phyloP scores from a whole-genome alignment of 768 basidiomycete genomes.

The Obba rivulosa region DNA sequence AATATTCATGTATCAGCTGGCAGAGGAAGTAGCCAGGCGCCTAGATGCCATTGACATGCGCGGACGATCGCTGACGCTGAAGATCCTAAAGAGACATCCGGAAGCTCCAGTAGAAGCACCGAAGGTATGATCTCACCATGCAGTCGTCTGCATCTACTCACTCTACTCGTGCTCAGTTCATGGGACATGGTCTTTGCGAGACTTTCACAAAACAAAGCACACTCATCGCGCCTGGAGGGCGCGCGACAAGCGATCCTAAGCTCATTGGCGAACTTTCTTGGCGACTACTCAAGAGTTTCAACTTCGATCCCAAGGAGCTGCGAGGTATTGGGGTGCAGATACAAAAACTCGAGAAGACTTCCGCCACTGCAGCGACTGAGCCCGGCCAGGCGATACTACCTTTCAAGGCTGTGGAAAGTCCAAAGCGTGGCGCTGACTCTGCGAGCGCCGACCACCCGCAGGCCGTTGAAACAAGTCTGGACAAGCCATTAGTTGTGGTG shows the following conservation, averaged over 20 bases:
- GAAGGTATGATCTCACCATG: conserved; percentile 51
- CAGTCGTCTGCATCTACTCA: not conserved
- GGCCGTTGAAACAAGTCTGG: not conserved
- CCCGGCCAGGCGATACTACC: conserved; percentile 56
- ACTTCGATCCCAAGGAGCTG: conserved; percentile 81
- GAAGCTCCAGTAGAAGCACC: conserved; percentile 84
- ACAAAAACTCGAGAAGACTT: conserved; percentile 70
- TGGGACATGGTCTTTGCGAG: conserved; percentile 87
- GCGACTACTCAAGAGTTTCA: conserved; percentile 65
- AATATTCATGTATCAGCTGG: conserved; percentile 70
- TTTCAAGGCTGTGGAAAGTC: conserved; percentile 37
- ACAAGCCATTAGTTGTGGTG: conserved; percentile 17
- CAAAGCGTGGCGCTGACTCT: conserved; percentile 1
- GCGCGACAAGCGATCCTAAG: conserved; percentile 66
- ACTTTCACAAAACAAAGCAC: conserved; percentile 70
- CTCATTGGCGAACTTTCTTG: conserved; percentile 75
- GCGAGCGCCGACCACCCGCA: not conserved
- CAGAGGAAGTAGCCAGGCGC: conserved; percentile 68
- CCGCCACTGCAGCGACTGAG: conserved; percentile 26
- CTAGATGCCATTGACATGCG: conserved; percentile 63
- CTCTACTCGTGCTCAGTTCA: conserved; percentile 47
- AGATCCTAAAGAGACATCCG: conserved; percentile 84
- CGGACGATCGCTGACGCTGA: conserved; percentile 76
- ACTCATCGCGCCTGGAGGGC: conserved; percentile 53
- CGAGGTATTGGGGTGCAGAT: conserved; percentile 90